Conservation (phyloP, 1,284 basidiomycete genomes). For the Stereum hirsutum region DNA sequence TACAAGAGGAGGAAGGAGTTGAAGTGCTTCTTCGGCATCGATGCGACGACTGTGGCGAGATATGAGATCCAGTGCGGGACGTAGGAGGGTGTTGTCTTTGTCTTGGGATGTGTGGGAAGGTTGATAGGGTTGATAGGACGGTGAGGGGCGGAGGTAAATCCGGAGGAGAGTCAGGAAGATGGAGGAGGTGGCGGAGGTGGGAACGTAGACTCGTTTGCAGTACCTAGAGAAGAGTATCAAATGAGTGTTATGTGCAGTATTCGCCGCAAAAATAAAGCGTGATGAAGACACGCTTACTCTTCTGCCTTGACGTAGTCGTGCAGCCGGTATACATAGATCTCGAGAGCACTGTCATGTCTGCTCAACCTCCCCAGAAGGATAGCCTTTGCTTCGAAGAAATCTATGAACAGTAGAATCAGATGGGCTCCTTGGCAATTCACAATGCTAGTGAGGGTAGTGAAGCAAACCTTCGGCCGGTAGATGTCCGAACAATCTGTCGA, state of each 20-base stretch:
- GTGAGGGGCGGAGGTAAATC: conserved; percentile 83
- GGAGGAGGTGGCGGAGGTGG: conserved; percentile 43
- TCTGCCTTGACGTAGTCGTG: conserved; percentile 82
- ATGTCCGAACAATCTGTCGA: conserved; percentile 73
- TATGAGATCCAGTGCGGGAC: conserved; percentile 80
- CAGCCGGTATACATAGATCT: conserved; percentile 85
- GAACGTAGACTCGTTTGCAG: conserved; percentile 72
- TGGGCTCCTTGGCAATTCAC: too few species aligned
- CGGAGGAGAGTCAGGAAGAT: conserved; percentile 84
- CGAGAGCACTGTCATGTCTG: conserved; percentile 87
- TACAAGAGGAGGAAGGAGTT: conserved; percentile 84
- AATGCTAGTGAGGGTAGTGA: too few species aligned
- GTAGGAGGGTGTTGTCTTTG: too few species aligned
- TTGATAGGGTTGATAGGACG: too few species aligned
- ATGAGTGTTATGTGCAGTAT: background rate
- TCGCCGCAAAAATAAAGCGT: too few species aligned
- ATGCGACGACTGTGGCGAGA: conserved; percentile 75
- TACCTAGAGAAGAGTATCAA: conserved; percentile 42
- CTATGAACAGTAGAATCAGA: conserved; percentile 24
- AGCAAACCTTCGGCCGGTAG: conserved; percentile 66
- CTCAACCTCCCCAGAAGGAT: conserved; percentile 85
- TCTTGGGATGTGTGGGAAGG: conserved; percentile 34
- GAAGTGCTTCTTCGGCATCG: conserved; percentile 72
- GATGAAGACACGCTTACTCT: conserved; percentile 40
- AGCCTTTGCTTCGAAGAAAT: conserved; percentile 83